Evolutionary conservation across 495 filamentous ascomycete species (phyloP), one percentile per base, ranked within the genome.

Genomic region (Rhypophila decipiens): DNA sequence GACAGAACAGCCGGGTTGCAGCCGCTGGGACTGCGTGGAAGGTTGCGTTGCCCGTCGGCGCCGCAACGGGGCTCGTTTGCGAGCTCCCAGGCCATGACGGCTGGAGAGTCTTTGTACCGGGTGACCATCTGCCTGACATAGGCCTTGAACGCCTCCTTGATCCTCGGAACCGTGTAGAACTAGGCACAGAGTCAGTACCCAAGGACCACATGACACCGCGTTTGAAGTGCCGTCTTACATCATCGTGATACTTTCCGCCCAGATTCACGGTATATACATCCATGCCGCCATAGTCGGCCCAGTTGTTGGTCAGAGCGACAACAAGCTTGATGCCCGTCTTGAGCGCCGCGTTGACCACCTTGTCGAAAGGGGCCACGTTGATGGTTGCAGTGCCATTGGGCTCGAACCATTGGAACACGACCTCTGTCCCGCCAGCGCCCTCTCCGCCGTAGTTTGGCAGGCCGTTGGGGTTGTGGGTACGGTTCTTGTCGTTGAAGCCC

Each of bases 351-450:
- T 69, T 55, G 29, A 86, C 79, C 4, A 84, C 82, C 46, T 79
- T 80, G 61, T 87, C 83, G 29, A 87, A 80, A 3, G 76, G 74
- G 44, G 78, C 69, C 3, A 87, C 66, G 37, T 84, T 77, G 51
- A 83, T 75, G 10, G 71, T 56, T 7, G 70, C 65, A 7, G 56
- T 68, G 51, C 74, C 72, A 42, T 76, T 69, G 35, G 22, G 10
- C 24, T 57, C 56, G 51, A 57, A 70, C 57, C 51, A 53, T 50
- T 68, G 66, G 52, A 70, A 59, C 2, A 76, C 78, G 5, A 78
- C 74, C 10, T 73, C 73, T 1, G 78, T 76, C 0, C 69, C 54
- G 1, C 69, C 67, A n/a, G 71, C 71, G 1, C 73, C 70, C 49
- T 74, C 74, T 24, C 66, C 68, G 41, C 72, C 72, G 27, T 74